These are phyloP conservation scores for Exutisphaerella laricina DNA, from an alignment of 2,329 filamentous ascomycete species.

Conservation along the genomic window DNA sequence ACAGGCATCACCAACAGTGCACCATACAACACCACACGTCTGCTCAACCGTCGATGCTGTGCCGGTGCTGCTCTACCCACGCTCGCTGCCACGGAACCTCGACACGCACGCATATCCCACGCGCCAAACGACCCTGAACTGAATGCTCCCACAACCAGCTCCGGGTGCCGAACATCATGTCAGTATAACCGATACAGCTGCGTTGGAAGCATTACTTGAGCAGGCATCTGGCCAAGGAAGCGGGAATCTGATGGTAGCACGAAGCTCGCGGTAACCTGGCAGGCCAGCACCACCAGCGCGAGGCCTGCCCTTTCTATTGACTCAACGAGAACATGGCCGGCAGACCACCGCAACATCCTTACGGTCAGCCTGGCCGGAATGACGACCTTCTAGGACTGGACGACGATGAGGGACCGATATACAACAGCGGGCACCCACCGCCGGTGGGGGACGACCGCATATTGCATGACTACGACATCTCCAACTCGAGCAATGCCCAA, in stretches of 20 bases:
- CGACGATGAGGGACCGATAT: slow-evolving; percentile 61
- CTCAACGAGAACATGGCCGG: slow-evolving; percentile 40
- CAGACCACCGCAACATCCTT: slow-evolving; percentile 50
- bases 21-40: too few relatives aligned
- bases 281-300: slow-evolving; percentile 12
- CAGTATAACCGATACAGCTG: too few relatives aligned
- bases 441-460: slow-evolving; percentile 78
- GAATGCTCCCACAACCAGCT: too few relatives aligned
- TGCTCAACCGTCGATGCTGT: too few relatives aligned
- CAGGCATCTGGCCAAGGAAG: neutral
- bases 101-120: too few relatives aligned
- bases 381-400: slow-evolving; percentile 60
- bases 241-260: slow-evolving; percentile 9
- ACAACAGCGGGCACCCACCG: slow-evolving; percentile 70
- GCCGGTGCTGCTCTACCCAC: too few relatives aligned
- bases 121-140: too few relatives aligned
- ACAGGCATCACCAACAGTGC: too few relatives aligned
- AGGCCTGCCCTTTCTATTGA: slow-evolving; percentile 5
- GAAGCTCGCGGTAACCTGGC: slow-evolving; percentile 12
- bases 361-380: slow-evolving; percentile 33
- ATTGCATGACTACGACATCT: slow-evolving; percentile 66
- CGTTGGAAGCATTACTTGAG: too few relatives aligned
- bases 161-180: too few relatives aligned
- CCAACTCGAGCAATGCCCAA: slow-evolving; percentile 55
- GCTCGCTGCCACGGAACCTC: too few relatives aligned